These are phyloP conservation scores for Atkinsonella texensis DNA, from an alignment of 2,329 filamentous ascomycete species.

Conservation along the genomic window DNA sequence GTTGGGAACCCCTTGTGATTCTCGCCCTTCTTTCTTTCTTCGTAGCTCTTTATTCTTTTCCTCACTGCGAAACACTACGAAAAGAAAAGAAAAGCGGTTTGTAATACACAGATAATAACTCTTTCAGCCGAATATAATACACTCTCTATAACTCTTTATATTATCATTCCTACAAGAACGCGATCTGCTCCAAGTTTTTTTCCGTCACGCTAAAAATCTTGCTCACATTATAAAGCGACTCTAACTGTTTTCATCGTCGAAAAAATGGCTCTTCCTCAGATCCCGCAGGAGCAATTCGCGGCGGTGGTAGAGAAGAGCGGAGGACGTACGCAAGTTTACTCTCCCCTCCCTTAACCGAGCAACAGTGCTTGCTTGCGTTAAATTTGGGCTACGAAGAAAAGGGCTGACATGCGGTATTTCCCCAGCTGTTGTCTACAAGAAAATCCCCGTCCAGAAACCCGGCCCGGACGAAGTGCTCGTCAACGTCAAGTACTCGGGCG, in stretches of 20 bases:
- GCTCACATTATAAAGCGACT: too few relatives aligned
- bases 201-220: too few relatives aligned
- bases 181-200: too few relatives aligned
- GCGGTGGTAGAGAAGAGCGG: slow-evolving; percentile 78
- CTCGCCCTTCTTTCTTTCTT: too few relatives aligned
- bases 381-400: neutral
- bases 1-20: too few relatives aligned
- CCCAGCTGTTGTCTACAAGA: slow-evolving; percentile 56
- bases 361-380: too few relatives aligned
- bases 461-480: slow-evolving; percentile 84
- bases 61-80: too few relatives aligned
- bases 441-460: slow-evolving; percentile 70
- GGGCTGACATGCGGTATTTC: slow-evolving; percentile 6
- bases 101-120: neutral
- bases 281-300: slow-evolving; percentile 82
- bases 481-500: slow-evolving; percentile 82
- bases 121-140: neutral
- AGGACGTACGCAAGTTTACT: slow-evolving; percentile 38
- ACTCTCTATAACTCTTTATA: neutral
- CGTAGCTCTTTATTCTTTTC: too few relatives aligned
- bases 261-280: slow-evolving; percentile 25
- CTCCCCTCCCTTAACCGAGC: neutral
- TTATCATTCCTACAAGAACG: neutral
- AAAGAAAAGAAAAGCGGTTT: too few relatives aligned
- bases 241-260: too few relatives aligned